Evolutionary conservation across 176 grass and related monocot genomes (phyloP).

Genomic region (Tillandsia leiboldiana): DNA sequence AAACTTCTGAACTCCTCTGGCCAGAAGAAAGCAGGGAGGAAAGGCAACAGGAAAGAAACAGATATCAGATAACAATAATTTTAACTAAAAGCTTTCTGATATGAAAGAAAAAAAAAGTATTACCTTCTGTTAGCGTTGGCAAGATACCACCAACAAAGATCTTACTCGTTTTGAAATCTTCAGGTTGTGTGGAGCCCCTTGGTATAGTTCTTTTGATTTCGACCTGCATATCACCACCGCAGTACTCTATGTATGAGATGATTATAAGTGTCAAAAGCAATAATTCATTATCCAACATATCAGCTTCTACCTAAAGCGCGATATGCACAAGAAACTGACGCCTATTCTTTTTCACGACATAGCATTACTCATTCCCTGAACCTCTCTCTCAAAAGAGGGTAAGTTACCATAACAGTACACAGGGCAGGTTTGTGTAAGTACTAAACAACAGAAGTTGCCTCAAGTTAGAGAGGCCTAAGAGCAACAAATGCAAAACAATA

Average conservation of each 20-base stretch:
- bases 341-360: no score
- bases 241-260: not conserved
- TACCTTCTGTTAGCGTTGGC: constrained; percentile 66
- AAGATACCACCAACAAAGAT: constrained; percentile 88
- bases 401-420: no score
- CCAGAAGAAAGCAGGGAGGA: constrained; percentile 25
- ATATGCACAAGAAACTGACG: no score
- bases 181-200: constrained; percentile 48
- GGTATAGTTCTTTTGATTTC: constrained; percentile 97
- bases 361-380: no score
- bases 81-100: constrained; percentile 9
- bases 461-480: no score
- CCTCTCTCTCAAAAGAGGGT: no score
- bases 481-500: no score
- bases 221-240: constrained; percentile 41
- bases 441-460: no score
- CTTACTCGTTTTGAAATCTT: constrained; percentile 86
- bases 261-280: not conserved
- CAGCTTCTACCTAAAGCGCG: not conserved
- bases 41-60: not conserved
- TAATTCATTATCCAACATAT: not conserved
- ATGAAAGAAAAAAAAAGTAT: not conserved
- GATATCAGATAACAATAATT: constrained; percentile 18
- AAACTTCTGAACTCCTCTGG: constrained; percentile 80
- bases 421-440: no score